Evolutionary conservation across 495 filamentous ascomycete species (phyloP).

Genomic region (Neurospora pannonica): DNA sequence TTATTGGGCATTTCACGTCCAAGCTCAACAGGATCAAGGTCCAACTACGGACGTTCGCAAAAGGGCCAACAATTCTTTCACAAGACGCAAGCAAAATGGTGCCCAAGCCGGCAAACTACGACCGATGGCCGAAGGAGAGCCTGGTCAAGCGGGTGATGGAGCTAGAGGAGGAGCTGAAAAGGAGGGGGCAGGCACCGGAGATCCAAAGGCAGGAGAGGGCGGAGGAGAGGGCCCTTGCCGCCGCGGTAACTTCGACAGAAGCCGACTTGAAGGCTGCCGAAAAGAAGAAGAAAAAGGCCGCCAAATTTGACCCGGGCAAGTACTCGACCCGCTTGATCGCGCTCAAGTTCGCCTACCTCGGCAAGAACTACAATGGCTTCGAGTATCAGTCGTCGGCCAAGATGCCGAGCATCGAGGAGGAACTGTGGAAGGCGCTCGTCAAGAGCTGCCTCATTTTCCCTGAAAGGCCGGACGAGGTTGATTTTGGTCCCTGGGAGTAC

Average conservation of each 20-base stretch:
- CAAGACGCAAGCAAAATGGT: slow-evolving; percentile 18
- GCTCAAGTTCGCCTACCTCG: slow-evolving; percentile 88
- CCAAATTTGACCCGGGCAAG: slow-evolving; percentile 61
- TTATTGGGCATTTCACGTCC: neutral
- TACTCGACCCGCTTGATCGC: slow-evolving; percentile 80
- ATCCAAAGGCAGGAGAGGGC: neutral
- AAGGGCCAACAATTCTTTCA: neutral
- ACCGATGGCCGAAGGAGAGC: slow-evolving; percentile 53
- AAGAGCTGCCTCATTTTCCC: slow-evolving; percentile 75
- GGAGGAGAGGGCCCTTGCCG: neutral
- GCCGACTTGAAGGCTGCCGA: slow-evolving; percentile 1
- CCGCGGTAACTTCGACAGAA: slow-evolving; percentile 4
- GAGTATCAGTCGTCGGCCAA: slow-evolving; percentile 63
- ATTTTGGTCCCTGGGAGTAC: slow-evolving; percentile 77
- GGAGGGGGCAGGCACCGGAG: neutral
- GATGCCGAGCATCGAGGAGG: slow-evolving; percentile 78
- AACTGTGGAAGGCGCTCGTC: slow-evolving; percentile 79
- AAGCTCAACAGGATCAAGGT: neutral
- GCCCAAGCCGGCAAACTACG: slow-evolving; percentile 17
- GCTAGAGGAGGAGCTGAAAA: slow-evolving; percentile 50
- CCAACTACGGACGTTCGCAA: neutral
- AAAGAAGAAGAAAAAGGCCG: slow-evolving; percentile 9
- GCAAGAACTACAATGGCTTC: slow-evolving; percentile 81
- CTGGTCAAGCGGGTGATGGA: slow-evolving; percentile 56
- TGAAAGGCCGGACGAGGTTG: slow-evolving; percentile 41